Evolutionary conservation across 192 early-diverging fungal species (phyloP).

Genomic region (Backusella liffmaniae): DNA sequence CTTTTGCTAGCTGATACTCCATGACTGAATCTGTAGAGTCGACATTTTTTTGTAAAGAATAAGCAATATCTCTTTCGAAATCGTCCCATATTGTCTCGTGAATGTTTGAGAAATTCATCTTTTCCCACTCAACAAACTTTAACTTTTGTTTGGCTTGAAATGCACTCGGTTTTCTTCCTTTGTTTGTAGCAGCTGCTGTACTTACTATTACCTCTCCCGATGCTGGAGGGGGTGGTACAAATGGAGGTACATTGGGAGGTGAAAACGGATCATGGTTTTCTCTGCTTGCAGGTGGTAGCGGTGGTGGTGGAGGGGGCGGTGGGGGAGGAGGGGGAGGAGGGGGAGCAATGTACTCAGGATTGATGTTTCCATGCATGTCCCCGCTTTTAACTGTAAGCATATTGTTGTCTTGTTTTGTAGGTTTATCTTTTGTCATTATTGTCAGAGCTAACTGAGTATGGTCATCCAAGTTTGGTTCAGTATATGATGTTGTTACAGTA

Average conservation of each 20-base stretch:
- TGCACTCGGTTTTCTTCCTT: slow-evolving; percentile 28
- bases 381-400: neutral
- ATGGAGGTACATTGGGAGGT: slow-evolving; percentile 27
- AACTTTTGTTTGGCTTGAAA: slow-evolving; percentile 66
- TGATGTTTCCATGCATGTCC: too few species aligned
- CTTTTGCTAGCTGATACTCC: slow-evolving; percentile 36
- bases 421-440: neutral
- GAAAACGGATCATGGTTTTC: neutral
- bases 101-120: slow-evolving; percentile 62
- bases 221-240: slow-evolving; percentile 30
- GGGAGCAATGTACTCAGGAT: slow-evolving; percentile 19
- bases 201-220: neutral
- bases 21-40: slow-evolving; percentile 11
- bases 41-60: slow-evolving; percentile 1
- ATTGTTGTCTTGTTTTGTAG: neutral
- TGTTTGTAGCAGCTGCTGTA: neutral
- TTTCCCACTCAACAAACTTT: slow-evolving; percentile 79
- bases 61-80: slow-evolving; percentile 7
- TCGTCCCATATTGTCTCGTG: slow-evolving; percentile 62
- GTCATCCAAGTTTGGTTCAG: neutral
- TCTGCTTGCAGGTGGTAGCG: slow-evolving; percentile 19
- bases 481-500: neutral
- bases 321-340: slow-evolving; percentile 17
- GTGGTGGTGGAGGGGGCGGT: slow-evolving; percentile 16
- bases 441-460: neutral